Evolutionary conservation across 805 yeast species (phyloP), one percentile per base, ranked within the genome.

Genomic region (Cyberlindnera petersonii): DNA sequence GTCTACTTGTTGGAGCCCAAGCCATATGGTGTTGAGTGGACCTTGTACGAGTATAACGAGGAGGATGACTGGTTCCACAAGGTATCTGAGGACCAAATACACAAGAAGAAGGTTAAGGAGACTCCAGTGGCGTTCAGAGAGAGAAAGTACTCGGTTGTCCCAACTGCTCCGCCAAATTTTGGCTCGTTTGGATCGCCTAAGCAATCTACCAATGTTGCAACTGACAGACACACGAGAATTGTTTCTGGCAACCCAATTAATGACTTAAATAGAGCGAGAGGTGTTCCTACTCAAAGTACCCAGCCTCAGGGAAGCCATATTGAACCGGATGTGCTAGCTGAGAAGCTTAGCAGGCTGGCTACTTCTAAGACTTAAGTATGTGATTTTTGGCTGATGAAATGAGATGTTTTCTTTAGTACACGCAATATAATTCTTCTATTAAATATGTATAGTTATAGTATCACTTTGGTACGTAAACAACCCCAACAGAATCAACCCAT

Each of bases 21-120:
- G 59, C 97, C 98, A 0, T 91, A 87, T 60, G 98, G 98, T 2
- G 95, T 94, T 3, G 94, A 87, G 44, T 91, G 95, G 87, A 75
- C 83, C 11, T 69, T 89, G 59, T 91, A 82, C 63, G 95, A 88
- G 59, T 91, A 82, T 63, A 83, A 86, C 52, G 96, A 89, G 50
- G 63, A 62, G 3, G 62, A 71, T 28, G 89, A 88, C 58, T 78
- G 86, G 82, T 91, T 91, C 64, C 73, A 66, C 39, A 77, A 83
- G 52, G 81, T 87, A 4, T 64, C 68, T 5, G 61, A 68, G 33
- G 60, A 65, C 7, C 64, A 64, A 33, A 45, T 68, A 34, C 65
- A 67, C 40, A 64, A 69, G 17, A 68, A 62, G 24, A 82, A 75
- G 49, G 77, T 82, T 24, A 74, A 74, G 50, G 86, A 82, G 55